A percentile compares a stretch with the other conserved stretches of the same genome.
phyloP scores from a whole-genome alignment of 371 early-diverging fungal genomes.

The Syncephalastrum racemosum region DNA sequence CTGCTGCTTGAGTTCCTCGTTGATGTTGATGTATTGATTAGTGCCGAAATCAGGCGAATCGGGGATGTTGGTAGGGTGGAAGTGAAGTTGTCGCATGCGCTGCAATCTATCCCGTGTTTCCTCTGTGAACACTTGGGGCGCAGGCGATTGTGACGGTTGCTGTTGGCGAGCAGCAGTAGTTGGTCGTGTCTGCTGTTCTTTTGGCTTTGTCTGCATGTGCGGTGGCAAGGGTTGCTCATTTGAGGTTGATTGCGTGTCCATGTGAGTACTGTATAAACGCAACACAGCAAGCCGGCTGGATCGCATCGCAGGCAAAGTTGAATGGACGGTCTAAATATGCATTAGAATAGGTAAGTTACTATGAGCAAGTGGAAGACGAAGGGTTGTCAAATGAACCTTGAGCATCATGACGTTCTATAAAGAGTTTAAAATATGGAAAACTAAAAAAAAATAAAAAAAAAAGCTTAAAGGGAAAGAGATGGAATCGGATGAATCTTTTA shows the following conservation, averaged over 20 bases:
- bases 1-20: constrained; percentile 56
- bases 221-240: constrained; percentile 3
- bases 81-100: constrained; percentile 43
- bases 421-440: constrained; percentile 1
- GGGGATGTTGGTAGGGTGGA: constrained; percentile 51
- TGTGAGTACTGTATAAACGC: not conserved
- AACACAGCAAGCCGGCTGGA: not conserved
- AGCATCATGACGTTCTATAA: constrained; percentile 6
- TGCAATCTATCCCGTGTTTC: constrained; percentile 37
- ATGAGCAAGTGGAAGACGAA: not conserved
- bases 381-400: constrained; percentile 3
- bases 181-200: not conserved
- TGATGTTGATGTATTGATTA: constrained; percentile 65
- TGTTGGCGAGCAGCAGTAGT: not conserved
- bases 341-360: not conserved
- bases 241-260: not conserved
- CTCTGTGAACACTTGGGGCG: constrained; percentile 26
- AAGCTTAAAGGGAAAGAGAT: constrained; percentile 1
- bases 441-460: constrained; percentile 9
- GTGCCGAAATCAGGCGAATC: constrained; percentile 68
- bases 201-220: constrained; percentile 1
- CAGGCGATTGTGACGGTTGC: constrained; percentile 1
- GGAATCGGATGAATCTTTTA: constrained; percentile 1
- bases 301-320: not conserved
- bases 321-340: not conserved